A percentile compares a stretch with the other conserved stretches of the same genome.
phyloP scores from a whole-genome alignment of 2,329 filamentous ascomycete genomes.

The Ophiostoma ips region DNA sequence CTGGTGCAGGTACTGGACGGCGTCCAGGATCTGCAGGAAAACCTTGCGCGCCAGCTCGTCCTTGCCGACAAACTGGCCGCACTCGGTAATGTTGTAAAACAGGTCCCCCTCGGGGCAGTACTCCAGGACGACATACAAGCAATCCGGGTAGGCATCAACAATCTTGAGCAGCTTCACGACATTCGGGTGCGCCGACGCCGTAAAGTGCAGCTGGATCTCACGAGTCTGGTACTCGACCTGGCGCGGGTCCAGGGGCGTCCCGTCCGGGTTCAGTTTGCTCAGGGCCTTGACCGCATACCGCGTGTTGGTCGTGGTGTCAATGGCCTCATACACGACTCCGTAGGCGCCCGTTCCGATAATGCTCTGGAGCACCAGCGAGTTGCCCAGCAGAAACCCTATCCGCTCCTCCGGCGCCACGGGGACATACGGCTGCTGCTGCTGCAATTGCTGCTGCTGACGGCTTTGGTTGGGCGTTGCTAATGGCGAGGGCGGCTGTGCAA shows the following conservation, averaged over 20 bases:
- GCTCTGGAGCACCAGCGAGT: slow-evolving; percentile 27
- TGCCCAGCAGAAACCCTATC: slow-evolving; percentile 72
- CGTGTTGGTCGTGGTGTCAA: slow-evolving; percentile 66
- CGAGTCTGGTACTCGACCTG: slow-evolving; percentile 84
- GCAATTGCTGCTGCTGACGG: slow-evolving; percentile 17
- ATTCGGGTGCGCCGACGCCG: slow-evolving; percentile 78
- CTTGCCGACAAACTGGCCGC: slow-evolving; percentile 84
- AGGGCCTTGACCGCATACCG: slow-evolving; percentile 94
- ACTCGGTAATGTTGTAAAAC: slow-evolving; percentile 94
- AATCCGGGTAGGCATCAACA: slow-evolving; percentile 79
- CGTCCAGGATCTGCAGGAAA: slow-evolving; percentile 92
- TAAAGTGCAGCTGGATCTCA: slow-evolving; percentile 84
- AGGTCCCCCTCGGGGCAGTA: slow-evolving; percentile 95
- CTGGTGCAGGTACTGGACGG: slow-evolving; percentile 87
- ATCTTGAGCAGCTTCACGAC: slow-evolving; percentile 91
- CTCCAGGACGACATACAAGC: slow-evolving; percentile 91
- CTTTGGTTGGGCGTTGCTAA: slow-evolving; percentile 24
- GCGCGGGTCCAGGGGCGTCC: slow-evolving; percentile 60
- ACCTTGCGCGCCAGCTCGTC: slow-evolving; percentile 74
- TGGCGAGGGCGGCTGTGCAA: slow-evolving; percentile 21
- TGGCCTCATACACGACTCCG: slow-evolving; percentile 84
- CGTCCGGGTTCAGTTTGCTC: slow-evolving; percentile 70
- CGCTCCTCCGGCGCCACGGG: slow-evolving; percentile 66
- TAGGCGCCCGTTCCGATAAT: slow-evolving; percentile 92
- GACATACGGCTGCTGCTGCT: slow-evolving; percentile 30